phyloP scores from a whole-genome alignment of 139 green algal genomes.

The Yamagishiella unicocca region DNA sequence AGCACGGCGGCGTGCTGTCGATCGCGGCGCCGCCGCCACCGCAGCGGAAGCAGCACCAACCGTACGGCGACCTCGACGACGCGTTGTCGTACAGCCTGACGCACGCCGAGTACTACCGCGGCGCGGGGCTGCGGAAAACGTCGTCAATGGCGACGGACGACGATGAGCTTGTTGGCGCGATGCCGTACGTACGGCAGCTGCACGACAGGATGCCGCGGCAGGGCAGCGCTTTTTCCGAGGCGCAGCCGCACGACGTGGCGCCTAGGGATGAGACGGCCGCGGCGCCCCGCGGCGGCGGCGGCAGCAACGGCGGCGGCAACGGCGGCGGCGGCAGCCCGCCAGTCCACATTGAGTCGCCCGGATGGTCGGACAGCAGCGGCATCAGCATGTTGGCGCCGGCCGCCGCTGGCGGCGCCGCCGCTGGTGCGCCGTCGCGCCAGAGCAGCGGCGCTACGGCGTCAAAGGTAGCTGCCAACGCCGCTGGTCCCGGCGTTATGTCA shows the following conservation, averaged over 20 bases:
- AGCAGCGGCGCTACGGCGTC: neutral
- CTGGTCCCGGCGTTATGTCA: too few relatives aligned
- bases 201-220: neutral
- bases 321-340: neutral
- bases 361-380: slow-evolving; percentile 2
- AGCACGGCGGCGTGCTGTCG: neutral
- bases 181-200: neutral
- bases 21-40: neutral
- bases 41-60: neutral
- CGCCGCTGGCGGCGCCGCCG: neutral
- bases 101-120: slow-evolving; percentile 5
- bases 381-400: neutral
- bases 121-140: neutral
- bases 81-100: slow-evolving; percentile 26
- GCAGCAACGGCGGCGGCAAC: neutral
- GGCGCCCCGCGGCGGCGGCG: neutral
- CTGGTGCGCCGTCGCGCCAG: neutral
- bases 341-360: neutral
- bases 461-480: too few relatives aligned
- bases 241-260: neutral
- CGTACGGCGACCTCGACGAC: slow-evolving; percentile 1
- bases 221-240: neutral
- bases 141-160: neutral
- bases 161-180: neutral
- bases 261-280: too few relatives aligned